Base-by-base conservation (phyloP, 257 asterid species). In the Nicotiana obtusifolia region DNA sequence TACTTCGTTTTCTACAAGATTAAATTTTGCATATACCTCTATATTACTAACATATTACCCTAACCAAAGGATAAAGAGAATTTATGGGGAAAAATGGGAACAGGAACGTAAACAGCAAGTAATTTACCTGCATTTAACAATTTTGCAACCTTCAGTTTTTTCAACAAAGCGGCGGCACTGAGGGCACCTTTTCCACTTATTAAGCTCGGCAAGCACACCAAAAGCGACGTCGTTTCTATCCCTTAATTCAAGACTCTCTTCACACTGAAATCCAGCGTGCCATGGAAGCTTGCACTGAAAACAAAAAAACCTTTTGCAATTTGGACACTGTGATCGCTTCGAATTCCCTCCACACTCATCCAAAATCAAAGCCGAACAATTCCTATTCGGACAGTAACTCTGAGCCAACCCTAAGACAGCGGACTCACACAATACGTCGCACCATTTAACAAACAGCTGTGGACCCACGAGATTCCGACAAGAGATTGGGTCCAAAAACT, bases 221-320 rank as follows among this genome's bases (percentile, higher is more conserved):
- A 52, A 52, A 11, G 57, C 57, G 19, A 15, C 57, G 19, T 52
- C 57, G 17, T 52, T 13, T 15, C 52, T 5, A 26, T 93, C 94
- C 87, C 88, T 86, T 19, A 67, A 5, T 54, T 83, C 87, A 56
- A 82, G 85, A 53, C 87, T 85, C 86, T 93, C 94, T 30, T 84
- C 88, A 75, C 95, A 89, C 80, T 84, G 85, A 49, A 91, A 86
- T 79, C 95, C 88, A 5, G 91, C 86, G 22, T 91, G 95, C 93
- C 95, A 89, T 37, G 69, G 83, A 80, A 79, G 67, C 86, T 88
- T 84, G 37, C 95, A 91, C 81, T 85, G 53, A 44, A 94, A 92
- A 82, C 97, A 94, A 66, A 94, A 85, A 71, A 41, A 49, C 7
- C 85, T 73, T 84, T 84, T 88, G 69, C 98, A 93, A 17, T 59